Base-by-base conservation (phyloP, 164 flowering plant species). In the Liriodendron chinense region DNA sequence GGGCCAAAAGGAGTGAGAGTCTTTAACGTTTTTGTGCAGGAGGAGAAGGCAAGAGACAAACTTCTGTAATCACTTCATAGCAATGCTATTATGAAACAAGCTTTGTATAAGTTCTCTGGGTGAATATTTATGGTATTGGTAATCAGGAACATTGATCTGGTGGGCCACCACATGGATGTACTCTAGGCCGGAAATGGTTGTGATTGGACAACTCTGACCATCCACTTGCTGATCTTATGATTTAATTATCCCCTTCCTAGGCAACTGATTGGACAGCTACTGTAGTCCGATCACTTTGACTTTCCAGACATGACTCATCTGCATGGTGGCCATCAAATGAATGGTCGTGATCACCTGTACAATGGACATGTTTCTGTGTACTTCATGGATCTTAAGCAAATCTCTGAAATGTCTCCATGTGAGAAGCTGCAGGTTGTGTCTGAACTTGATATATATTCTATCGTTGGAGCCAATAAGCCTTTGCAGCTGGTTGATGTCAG, bases 1-100 rank as follows among this genome's bases (percentile, higher is more conserved):
- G 98, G 98, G 23, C 98, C 98, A 18, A 90, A 84, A 82, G 94
- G 94, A 74, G 90, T 93, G 94, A 82, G 94, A 79, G 87, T 88
- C 20, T 91, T 93, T 71, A 76, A 93, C 77, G 98, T 91, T 18
- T 87, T 82, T 20, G 62, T 93, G 53, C 98, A 93, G 80, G 94
- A 87, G 73, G 92, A 90, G 71, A 93, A 91, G 94, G 98, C 80
- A 86, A 82, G 87, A 9, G n/a, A 47, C n/a, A 67, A 16, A 26
- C n/a, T 18, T 26, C 13, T 53, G 59, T 53, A 12, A 53, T 53
- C 16, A 12, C 20, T 53, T 12, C 59, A 10, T 12, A 34, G 13
- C 18, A 12, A 53, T 53, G 59, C 16, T 53, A 10, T 13, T 53
- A 53, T 53, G 13, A 53, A 12, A 10, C 16, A 53, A 53, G 59